A percentile compares a stretch with the other conserved stretches of the same genome.
Conservation (phyloP, 208 protist species). For the Trichomonas tenax region DNA sequence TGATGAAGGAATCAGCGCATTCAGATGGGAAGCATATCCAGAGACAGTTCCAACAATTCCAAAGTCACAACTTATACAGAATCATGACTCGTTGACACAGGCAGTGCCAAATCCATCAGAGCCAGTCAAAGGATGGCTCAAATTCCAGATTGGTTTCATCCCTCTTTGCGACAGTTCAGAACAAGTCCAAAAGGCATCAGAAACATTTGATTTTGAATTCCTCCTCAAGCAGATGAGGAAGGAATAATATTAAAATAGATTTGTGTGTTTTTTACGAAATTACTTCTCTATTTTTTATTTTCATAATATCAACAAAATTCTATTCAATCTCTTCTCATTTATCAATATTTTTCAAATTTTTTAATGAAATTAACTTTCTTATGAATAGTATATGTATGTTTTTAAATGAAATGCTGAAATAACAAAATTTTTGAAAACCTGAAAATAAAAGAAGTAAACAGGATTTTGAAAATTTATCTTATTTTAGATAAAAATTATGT, state of each 20-base stretch:
- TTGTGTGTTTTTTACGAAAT: no score
- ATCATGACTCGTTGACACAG: neutral
- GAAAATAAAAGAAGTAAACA: no score
- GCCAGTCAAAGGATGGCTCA: neutral
- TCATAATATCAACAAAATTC: no score
- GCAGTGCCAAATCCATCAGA: neutral
- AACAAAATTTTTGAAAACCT: no score
- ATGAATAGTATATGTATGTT: no score
- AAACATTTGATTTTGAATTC: neutral
- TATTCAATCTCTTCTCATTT: no score
- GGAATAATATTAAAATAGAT: neutral
- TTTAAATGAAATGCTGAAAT: no score
- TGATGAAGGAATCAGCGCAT: neutral
- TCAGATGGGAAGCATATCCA: neutral
- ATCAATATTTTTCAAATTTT: no score
- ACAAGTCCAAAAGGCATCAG: neutral
- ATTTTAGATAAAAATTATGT: no score
- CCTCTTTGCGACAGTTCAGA: neutral
- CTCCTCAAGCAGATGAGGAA: neutral
- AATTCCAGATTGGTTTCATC: neutral
- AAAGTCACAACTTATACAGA: neutral
- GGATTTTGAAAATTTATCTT: no score
- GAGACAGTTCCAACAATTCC: neutral
- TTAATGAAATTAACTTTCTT: no score
- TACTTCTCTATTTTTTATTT: no score